Evolutionary conservation across 257 asterid species (phyloP).

Genomic region (Primulina huaijiensis): DNA sequence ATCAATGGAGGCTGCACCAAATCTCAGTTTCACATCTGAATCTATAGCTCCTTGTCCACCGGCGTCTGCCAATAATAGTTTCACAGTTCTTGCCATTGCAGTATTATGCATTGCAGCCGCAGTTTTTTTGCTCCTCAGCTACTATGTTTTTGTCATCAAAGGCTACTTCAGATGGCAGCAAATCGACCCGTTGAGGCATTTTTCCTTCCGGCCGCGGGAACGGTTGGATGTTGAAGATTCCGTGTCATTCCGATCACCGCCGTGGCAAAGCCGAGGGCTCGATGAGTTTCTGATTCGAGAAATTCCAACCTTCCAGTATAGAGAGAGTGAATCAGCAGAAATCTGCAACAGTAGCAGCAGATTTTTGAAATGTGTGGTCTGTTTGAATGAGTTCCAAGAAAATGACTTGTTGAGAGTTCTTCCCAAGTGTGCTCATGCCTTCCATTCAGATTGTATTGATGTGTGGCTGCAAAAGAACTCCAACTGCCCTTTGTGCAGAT

Average conservation of each 20-base stretch:
- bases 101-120: constrained; percentile 66
- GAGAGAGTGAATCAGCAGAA: constrained; percentile 26
- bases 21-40: not conserved
- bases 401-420: constrained; percentile 58
- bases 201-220: constrained; percentile 28
- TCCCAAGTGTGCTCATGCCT: constrained; percentile 75
- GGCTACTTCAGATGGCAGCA: constrained; percentile 80
- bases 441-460: constrained; percentile 78
- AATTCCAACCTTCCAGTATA: constrained; percentile 62
- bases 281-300: constrained; percentile 58
- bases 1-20: no score
- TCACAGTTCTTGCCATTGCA: constrained; percentile 65
- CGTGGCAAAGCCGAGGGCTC: constrained; percentile 63
- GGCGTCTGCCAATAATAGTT: constrained; percentile 36
- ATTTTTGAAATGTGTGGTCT: constrained; percentile 62
- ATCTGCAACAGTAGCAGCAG: constrained; percentile 15
- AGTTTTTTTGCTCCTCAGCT: constrained; percentile 55
- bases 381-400: constrained; percentile 64
- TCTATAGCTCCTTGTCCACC: constrained; percentile 34
- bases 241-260: constrained; percentile 40
- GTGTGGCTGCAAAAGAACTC: constrained; percentile 69
- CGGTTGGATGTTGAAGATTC: constrained; percentile 33
- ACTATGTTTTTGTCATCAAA: constrained; percentile 59
- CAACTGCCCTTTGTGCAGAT: constrained; percentile 78
- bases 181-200: constrained; percentile 54